A percentile compares a stretch with the other conserved stretches of the same genome.
Evolutionary conservation across 2,329 filamentous ascomycete genomes (phyloP).

Genomic region (Paraphaeosphaeria minitans): DNA sequence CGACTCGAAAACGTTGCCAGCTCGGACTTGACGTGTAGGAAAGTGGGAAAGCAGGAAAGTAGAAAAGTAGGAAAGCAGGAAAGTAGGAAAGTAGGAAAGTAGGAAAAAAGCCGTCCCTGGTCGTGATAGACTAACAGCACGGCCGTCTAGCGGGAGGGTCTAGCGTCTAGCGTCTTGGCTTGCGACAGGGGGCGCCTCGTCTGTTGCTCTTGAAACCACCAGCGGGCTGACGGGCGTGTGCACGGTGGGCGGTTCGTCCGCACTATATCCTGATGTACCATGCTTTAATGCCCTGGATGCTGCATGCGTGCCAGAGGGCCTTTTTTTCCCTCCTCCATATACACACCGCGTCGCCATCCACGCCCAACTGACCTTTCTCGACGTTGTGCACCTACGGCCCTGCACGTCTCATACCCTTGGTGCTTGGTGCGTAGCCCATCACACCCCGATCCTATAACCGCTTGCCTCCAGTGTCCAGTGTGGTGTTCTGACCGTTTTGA

Average conservation of each 20-base stretch:
- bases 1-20: not conserved
- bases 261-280: slow-evolving; percentile 27
- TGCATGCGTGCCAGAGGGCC: slow-evolving; percentile 8
- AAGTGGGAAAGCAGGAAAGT: too few species aligned
- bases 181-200: slow-evolving; percentile 16
- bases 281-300: slow-evolving; percentile 14
- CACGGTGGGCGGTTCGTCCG: slow-evolving; percentile 25
- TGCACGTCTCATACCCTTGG: slow-evolving; percentile 27
- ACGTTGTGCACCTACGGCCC: slow-evolving; percentile 27
- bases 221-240: slow-evolving; percentile 16
- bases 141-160: not conserved
- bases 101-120: too few species aligned
- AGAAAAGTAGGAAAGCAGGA: too few species aligned
- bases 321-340: slow-evolving; percentile 17
- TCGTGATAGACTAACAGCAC: too few species aligned
- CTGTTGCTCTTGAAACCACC: slow-evolving; percentile 33
- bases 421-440: slow-evolving; percentile 35
- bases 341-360: not conserved
- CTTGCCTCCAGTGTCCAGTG: slow-evolving; percentile 10
- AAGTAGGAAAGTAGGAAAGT: too few species aligned
- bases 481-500: slow-evolving; percentile 11
- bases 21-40: not conserved
- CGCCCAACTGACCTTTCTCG: not conserved
- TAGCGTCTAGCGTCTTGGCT: not conserved
- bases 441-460: slow-evolving; percentile 22